A percentile compares a stretch with the other conserved stretches of the same genome.
These are phyloP conservation scores for Blastomyces gilchristii DNA, from an alignment of 2,329 filamentous ascomycete species.

Conservation along the genomic window DNA sequence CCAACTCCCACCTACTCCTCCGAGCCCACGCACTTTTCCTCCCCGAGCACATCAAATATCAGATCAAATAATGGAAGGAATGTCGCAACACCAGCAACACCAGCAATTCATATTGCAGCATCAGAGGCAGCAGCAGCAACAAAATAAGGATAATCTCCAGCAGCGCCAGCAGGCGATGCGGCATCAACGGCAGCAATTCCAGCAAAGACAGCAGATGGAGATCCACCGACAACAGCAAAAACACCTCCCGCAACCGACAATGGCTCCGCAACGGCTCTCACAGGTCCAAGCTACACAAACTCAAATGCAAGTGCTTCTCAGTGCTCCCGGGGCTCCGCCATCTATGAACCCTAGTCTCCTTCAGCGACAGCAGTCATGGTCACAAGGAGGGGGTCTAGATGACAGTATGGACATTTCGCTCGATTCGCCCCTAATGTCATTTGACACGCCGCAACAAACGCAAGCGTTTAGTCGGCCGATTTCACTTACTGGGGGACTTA, in stretches of 20 bases:
- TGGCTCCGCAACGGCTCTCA: not conserved
- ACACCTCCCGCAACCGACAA: not conserved
- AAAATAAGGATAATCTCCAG: not conserved
- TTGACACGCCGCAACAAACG: not conserved
- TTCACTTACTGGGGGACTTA: not conserved
- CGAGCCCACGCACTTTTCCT: slow-evolving; percentile 7
- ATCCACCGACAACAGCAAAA: not conserved
- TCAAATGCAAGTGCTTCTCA: not conserved
- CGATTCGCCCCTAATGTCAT: not conserved
- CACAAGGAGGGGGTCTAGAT: not conserved
- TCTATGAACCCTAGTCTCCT: not conserved
- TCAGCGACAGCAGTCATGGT: not conserved
- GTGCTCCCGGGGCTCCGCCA: not conserved
- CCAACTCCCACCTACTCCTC: slow-evolving; percentile 11
- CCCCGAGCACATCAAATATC: slow-evolving; percentile 1
- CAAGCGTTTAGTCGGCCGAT: not conserved
- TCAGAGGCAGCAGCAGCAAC: not conserved
- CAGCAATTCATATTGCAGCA: not conserved
- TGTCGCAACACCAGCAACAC: not conserved
- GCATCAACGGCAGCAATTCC: not conserved
- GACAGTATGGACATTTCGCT: not conserved
- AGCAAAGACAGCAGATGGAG: not conserved
- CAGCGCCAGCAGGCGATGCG: not conserved
- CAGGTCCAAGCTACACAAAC: not conserved
- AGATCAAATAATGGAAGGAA: not conserved